phyloP scores from a whole-genome alignment of 2,329 filamentous ascomycete species.

The Aspergillus jensenii region DNA sequence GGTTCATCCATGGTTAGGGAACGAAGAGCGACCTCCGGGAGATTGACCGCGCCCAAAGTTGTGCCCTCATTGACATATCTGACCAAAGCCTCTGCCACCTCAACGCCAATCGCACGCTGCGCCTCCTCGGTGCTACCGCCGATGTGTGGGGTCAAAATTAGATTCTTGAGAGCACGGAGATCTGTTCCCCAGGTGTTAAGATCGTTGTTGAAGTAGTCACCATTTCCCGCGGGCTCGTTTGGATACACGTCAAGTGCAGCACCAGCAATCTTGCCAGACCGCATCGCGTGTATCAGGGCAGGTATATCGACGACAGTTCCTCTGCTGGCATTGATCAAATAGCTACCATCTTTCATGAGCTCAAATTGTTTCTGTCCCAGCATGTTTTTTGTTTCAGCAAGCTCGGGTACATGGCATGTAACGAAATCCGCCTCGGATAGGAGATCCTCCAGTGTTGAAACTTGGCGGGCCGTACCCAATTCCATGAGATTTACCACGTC shows the following conservation, averaged over 20 bases:
- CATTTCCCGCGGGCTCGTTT: slow-evolving; percentile 88
- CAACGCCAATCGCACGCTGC: slow-evolving; percentile 90
- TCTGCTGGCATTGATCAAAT: slow-evolving; percentile 93
- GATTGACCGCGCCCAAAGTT: slow-evolving; percentile 88
- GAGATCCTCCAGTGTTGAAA: slow-evolving; percentile 73
- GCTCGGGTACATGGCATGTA: slow-evolving; percentile 89
- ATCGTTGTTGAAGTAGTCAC: slow-evolving; percentile 84
- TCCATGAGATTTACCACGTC: slow-evolving; percentile 94
- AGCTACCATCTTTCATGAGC: slow-evolving; percentile 89
- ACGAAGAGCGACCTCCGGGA: slow-evolving; percentile 91
- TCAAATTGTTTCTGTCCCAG: slow-evolving; percentile 77
- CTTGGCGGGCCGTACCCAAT: slow-evolving; percentile 82
- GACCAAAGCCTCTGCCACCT: slow-evolving; percentile 84
- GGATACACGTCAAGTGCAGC: slow-evolving; percentile 97
- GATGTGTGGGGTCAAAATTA: slow-evolving; percentile 95
- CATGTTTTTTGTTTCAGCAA: slow-evolving; percentile 89
- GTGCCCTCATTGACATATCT: slow-evolving; percentile 95
- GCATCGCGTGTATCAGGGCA: slow-evolving; percentile 83
- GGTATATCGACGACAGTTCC: slow-evolving; percentile 93
- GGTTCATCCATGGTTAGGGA: slow-evolving; percentile 87
- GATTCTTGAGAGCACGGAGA: slow-evolving; percentile 79
- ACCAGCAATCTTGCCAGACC: slow-evolving; percentile 81
- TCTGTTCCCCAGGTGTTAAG: slow-evolving; percentile 86
- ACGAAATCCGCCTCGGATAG: slow-evolving; percentile 85
- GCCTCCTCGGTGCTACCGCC: slow-evolving; percentile 97